phyloP scores from a whole-genome alignment of 495 filamentous ascomycete genomes.

The Penicillium coprophilum region DNA sequence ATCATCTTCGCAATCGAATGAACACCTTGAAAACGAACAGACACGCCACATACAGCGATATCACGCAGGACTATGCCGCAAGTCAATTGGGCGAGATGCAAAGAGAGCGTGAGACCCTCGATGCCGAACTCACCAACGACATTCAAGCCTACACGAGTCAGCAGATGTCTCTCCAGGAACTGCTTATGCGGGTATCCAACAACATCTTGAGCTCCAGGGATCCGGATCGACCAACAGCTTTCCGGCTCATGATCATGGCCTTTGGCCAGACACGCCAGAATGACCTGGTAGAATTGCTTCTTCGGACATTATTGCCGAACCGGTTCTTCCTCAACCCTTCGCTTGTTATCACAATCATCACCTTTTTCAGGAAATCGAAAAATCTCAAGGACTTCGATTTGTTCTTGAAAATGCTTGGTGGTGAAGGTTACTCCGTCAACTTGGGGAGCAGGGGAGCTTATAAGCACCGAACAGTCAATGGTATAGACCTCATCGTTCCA shows the following conservation, averaged over 20 bases:
- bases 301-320: conserved; percentile 43
- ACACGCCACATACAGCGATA: conserved; percentile 28
- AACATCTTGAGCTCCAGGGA: conserved; percentile 37
- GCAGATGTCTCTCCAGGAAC: conserved; percentile 39
- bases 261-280: conserved; percentile 44
- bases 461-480: conserved; percentile 33
- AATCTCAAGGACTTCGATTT: conserved; percentile 45
- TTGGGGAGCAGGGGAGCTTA: conserved; percentile 28
- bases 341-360: conserved; percentile 38
- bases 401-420: conserved; percentile 44
- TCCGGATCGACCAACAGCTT: conserved; percentile 37
- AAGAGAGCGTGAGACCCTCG: conserved; percentile 25
- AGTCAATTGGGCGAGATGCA: conserved; percentile 15
- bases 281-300: conserved; percentile 40
- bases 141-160: conserved; percentile 31
- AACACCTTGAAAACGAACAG: conserved; percentile 24
- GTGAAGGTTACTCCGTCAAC: conserved; percentile 38
- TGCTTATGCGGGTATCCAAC: conserved; percentile 37
- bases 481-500: conserved; percentile 39
- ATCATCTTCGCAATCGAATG: conserved; percentile 34
- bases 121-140: conserved; percentile 34
- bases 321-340: conserved; percentile 38
- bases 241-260: conserved; percentile 37
- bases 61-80: conserved; percentile 24
- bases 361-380: conserved; percentile 43